Evolutionary conservation across 83 land plant species (phyloP).

Genomic region (Diphasiastrum complanatum): DNA sequence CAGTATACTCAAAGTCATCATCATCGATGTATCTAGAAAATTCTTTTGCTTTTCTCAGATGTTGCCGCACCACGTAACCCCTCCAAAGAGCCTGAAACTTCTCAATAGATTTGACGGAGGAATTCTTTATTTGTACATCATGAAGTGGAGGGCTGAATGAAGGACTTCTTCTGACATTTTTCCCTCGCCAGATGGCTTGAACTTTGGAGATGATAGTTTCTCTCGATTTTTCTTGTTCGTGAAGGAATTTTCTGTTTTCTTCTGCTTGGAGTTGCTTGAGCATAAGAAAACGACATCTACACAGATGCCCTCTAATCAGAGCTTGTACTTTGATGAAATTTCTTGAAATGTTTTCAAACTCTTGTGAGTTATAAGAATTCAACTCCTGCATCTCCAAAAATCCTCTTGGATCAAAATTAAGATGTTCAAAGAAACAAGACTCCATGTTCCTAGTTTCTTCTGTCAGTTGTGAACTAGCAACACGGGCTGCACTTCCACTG

Average conservation of each 20-base stretch:
- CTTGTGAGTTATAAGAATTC: conserved; percentile 3
- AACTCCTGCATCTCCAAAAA: conserved; percentile 2
- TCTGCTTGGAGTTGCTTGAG: not conserved
- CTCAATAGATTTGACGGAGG: not conserved
- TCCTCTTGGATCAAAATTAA: not conserved
- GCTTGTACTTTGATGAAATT: conserved; percentile 19
- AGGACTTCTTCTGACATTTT: not conserved
- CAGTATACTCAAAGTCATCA: conserved; percentile 30
- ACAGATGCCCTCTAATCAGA: conserved; percentile 12
- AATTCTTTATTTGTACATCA: not conserved
- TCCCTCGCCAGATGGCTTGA: conserved; percentile 7
- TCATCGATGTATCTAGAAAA: conserved; percentile 18
- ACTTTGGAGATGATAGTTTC: not conserved
- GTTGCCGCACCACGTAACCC: conserved; percentile 17
- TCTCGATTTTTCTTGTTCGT: not conserved
- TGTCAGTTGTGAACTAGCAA: no score
- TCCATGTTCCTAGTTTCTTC: conserved; percentile 3
- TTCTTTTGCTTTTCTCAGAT: conserved; percentile 18
- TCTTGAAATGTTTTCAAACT: not conserved
- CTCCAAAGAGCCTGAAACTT: conserved; percentile 33
- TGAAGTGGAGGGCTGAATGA: no score
- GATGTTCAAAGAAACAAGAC: conserved; percentile 11
- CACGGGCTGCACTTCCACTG: no score
- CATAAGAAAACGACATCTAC: conserved; percentile 1
- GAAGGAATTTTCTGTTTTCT: not conserved